Conservation (phyloP, 2,329 filamentous ascomycete genomes). For the Xylariales sp. region DNA sequence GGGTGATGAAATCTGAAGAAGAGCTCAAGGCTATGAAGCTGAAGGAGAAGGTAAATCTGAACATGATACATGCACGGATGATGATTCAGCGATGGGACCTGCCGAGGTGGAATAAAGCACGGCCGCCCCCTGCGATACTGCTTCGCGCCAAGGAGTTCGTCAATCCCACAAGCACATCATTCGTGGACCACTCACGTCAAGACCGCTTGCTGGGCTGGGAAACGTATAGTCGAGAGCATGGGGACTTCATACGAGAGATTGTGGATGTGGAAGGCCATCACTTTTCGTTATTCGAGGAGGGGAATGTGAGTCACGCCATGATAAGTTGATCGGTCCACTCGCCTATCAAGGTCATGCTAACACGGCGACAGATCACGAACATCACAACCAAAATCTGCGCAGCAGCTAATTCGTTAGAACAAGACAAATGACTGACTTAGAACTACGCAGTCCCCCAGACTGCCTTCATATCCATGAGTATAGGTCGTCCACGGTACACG, state of each 20-base stretch:
- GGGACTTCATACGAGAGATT: slow-evolving; percentile 38
- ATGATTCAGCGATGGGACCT: slow-evolving; percentile 24
- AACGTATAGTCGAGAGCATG: slow-evolving; percentile 30
- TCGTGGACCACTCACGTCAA: slow-evolving; percentile 39
- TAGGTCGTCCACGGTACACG: too few species aligned
- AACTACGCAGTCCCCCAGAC: too few species aligned
- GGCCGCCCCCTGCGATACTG: slow-evolving; percentile 37
- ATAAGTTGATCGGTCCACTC: slow-evolving; percentile 7
- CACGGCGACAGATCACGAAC: slow-evolving; percentile 16
- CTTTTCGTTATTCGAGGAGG: slow-evolving; percentile 31
- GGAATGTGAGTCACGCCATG: too few species aligned
- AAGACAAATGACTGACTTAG: slow-evolving; percentile 6
- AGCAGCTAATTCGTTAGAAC: slow-evolving; percentile 21
- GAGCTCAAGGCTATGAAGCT: slow-evolving; percentile 24
- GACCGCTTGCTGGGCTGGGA: slow-evolving; percentile 46
- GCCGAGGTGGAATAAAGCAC: slow-evolving; percentile 20
- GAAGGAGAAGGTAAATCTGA: slow-evolving; percentile 26
- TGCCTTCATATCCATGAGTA: too few species aligned
- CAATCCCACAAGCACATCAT: slow-evolving; percentile 24
- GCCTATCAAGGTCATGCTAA: neutral
- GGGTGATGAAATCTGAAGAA: slow-evolving; percentile 19
- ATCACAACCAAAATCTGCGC: slow-evolving; percentile 21
- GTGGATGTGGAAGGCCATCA: slow-evolving; percentile 49
- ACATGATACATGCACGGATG: slow-evolving; percentile 27
- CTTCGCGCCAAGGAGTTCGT: slow-evolving; percentile 40